These are phyloP conservation scores for Phaeodactylum tricornutum DNA, from an alignment of 108 stramenopile species.

Conservation along the genomic window DNA sequence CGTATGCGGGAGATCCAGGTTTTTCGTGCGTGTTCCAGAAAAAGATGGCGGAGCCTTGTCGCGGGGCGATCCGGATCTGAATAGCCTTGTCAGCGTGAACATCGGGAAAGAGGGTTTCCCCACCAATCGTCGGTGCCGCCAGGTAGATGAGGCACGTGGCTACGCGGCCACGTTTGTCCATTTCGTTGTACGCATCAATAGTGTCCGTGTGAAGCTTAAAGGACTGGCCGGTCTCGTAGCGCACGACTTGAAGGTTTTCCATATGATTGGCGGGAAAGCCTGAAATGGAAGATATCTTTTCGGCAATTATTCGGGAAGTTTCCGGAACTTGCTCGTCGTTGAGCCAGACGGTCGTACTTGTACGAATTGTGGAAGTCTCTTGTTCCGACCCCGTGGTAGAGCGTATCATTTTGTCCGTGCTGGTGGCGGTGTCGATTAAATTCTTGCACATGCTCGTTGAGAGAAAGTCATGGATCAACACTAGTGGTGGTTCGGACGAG, in stretches of 20 bases:
- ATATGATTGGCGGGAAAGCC: conserved; percentile 21
- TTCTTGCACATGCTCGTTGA: background rate
- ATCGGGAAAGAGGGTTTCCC: conserved; percentile 32
- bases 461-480: conserved; percentile 6
- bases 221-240: conserved; percentile 26
- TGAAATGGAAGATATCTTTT: conserved; percentile 10
- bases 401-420: conserved; percentile 1
- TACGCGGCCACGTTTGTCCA: conserved; percentile 28
- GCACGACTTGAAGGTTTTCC: conserved; percentile 45
- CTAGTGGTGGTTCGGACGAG: conserved; percentile 7
- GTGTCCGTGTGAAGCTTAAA: conserved; percentile 41
- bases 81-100: conserved; percentile 4
- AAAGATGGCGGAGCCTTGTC: conserved; percentile 25
- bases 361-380: conserved; percentile 12
- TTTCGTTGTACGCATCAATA: conserved; percentile 34
- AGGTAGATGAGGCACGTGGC: conserved; percentile 36
- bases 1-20: conserved; percentile 19
- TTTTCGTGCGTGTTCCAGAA: conserved; percentile 39
- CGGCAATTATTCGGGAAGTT: conserved; percentile 20
- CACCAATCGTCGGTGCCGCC: conserved; percentile 14
- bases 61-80: conserved; percentile 6
- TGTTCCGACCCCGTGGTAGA: conserved; percentile 24
- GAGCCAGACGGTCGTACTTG: conserved; percentile 32
- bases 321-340: conserved; percentile 11
- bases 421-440: conserved; percentile 1